Percentiles rank a stretch among this genome's conserved stretches.
Evolutionary conservation across 805 yeast genomes (phyloP).

Genomic region (Brettanomyces custersianus): DNA sequence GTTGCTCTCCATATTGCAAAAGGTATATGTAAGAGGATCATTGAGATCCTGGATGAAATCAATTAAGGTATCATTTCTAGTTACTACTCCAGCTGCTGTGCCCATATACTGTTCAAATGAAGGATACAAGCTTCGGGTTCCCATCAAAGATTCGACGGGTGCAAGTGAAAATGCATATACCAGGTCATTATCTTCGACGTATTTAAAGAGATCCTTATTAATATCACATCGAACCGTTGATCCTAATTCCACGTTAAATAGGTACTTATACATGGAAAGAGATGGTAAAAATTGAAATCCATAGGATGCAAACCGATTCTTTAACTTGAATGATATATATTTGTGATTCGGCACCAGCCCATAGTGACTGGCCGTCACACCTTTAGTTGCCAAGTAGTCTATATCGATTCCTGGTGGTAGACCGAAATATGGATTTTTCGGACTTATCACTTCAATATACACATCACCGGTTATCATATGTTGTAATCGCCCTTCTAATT

Average conservation of each 20-base stretch:
- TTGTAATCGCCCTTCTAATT: slow-evolving; percentile 50
- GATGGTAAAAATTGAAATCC: slow-evolving; percentile 35
- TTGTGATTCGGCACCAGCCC: slow-evolving; percentile 20
- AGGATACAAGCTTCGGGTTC: slow-evolving; percentile 28
- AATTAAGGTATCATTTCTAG: neutral
- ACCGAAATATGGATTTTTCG: slow-evolving; percentile 39
- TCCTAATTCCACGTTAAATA: slow-evolving; percentile 51
- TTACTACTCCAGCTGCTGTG: neutral
- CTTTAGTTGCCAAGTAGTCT: slow-evolving; percentile 38
- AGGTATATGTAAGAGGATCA: slow-evolving; percentile 7
- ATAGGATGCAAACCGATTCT: slow-evolving; percentile 46
- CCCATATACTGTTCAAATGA: slow-evolving; percentile 15
- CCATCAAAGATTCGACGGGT: slow-evolving; percentile 16
- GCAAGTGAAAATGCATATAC: slow-evolving; percentile 35
- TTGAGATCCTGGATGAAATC: neutral
- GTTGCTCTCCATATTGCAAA: slow-evolving; percentile 55
- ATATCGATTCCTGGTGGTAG: slow-evolving; percentile 62
- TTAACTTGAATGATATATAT: slow-evolving; percentile 38
- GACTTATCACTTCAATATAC: slow-evolving; percentile 61
- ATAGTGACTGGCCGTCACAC: slow-evolving; percentile 26
- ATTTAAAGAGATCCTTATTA: slow-evolving; percentile 41
- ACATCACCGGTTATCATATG: slow-evolving; percentile 64
- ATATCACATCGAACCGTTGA: slow-evolving; percentile 47
- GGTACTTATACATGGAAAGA: slow-evolving; percentile 39
- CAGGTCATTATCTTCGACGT: slow-evolving; percentile 30